Conservation (phyloP, 495 filamentous ascomycete species). For the Podospora anserina region DNA sequence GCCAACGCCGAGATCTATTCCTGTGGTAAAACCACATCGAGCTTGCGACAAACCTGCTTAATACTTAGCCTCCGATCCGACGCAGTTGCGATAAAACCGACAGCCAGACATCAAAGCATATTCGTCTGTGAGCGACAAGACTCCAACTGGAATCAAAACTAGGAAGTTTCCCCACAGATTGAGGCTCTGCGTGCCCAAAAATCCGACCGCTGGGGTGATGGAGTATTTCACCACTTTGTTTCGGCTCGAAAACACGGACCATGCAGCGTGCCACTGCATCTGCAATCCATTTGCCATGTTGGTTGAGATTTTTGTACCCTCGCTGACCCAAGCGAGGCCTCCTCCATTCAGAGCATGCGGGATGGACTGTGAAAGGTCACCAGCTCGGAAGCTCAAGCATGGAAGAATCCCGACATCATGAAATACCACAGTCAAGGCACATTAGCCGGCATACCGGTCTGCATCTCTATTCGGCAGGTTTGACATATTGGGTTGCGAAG, state of each 20-base stretch:
- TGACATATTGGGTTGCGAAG: neutral
- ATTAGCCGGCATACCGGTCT: neutral
- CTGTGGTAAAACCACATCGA: neutral
- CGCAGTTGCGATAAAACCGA: neutral
- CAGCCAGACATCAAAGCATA: neutral
- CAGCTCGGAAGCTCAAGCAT: neutral
- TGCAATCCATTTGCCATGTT: neutral
- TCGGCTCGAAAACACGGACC: neutral
- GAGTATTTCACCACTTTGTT: neutral
- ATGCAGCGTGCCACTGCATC: neutral
- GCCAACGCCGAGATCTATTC: neutral
- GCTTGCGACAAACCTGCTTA: neutral
- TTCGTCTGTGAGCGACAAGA: neutral
- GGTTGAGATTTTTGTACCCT: neutral
- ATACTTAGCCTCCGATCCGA: neutral
- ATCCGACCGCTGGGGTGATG: neutral
- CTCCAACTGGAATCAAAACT: neutral
- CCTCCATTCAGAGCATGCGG: neutral
- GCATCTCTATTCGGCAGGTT: neutral
- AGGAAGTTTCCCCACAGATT: neutral
- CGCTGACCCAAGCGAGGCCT: neutral
- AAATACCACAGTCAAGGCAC: neutral
- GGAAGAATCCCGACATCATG: neutral
- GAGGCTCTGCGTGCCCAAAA: slow-evolving; percentile 15
- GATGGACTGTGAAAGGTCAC: neutral